Evolutionary conservation across 768 basidiomycete species (phyloP).

Genomic region (Tricholoma terreum): DNA sequence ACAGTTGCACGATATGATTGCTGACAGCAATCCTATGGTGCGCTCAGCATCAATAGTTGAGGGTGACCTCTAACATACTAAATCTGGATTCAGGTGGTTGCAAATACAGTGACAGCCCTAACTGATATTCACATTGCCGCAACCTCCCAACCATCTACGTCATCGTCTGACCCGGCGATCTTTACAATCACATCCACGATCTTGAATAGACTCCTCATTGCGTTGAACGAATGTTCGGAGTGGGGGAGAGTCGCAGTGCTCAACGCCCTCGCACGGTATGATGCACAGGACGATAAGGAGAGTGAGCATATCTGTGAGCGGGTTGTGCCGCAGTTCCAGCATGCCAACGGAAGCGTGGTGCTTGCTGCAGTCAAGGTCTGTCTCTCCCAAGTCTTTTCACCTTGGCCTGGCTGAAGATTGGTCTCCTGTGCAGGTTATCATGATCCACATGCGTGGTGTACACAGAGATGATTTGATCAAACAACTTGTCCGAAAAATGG

Average conservation of each 20-base stretch:
- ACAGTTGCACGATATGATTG: conserved; percentile 86
- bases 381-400: conserved; percentile 1
- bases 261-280: conserved; percentile 81
- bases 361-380: conserved; percentile 91
- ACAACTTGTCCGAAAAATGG: conserved; percentile 92
- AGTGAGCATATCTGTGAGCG: conserved; percentile 99
- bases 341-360: conserved; percentile 93
- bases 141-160: conserved; percentile 50
- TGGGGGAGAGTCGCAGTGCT: conserved; percentile 97
- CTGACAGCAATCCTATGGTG: conserved; percentile 97
- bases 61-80: background rate
- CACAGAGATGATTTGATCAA: conserved; percentile 79
- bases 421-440: conserved; percentile 67
- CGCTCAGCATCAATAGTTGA: conserved; percentile 9
- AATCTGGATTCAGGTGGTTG: conserved; percentile 75
- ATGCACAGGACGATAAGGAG: conserved; percentile 85
- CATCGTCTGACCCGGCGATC: conserved; percentile 57
- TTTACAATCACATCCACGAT: conserved; percentile 84
- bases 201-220: conserved; percentile 88
- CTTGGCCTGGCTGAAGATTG: background rate
- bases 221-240: conserved; percentile 96
- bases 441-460: conserved; percentile 92
- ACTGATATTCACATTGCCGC: conserved; percentile 86
- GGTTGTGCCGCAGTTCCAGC: conserved; percentile 97
- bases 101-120: conserved; percentile 91